A percentile compares a stretch with the other conserved stretches of the same genome.
phyloP scores from a whole-genome alignment of 225 moss, liverwort and hornwort species.

The Pseudisothecium myosuroides region DNA sequence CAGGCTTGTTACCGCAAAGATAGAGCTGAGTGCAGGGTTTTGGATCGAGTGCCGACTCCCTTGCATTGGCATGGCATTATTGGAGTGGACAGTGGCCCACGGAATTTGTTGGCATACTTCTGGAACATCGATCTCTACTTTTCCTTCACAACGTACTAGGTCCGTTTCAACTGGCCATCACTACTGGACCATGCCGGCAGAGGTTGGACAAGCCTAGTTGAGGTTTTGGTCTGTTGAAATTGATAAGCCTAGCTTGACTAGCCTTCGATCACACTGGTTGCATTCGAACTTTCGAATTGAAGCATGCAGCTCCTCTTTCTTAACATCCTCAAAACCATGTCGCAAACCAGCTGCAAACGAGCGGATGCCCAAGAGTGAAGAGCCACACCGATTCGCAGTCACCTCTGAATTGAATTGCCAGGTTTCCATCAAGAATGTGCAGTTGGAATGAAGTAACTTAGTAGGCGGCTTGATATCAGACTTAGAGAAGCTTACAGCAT shows the following conservation, averaged over 20 bases:
- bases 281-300: too few relatives aligned
- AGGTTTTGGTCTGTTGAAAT: too few relatives aligned
- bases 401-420: not conserved
- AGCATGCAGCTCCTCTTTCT: not conserved
- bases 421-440: not conserved
- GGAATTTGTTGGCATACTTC: not conserved
- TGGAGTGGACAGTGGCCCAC: not conserved
- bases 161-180: not conserved
- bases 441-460: not conserved
- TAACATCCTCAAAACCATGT: not conserved
- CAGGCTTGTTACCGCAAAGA: not conserved
- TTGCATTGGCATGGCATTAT: not conserved
- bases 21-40: not conserved
- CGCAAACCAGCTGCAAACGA: not conserved
- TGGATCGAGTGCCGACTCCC: not conserved
- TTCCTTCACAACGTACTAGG: too few relatives aligned
- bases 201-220: too few relatives aligned
- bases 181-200: too few relatives aligned
- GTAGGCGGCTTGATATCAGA: not conserved
- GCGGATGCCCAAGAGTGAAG: not conserved
- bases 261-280: too few relatives aligned
- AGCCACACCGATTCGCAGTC: not conserved
- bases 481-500: too few relatives aligned
- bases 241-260: too few relatives aligned
- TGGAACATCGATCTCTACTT: not conserved